Evolutionary conservation across 176 grass and related monocot species (phyloP), one percentile per base, ranked within the genome.

Genomic region (Panicum miliaceum): DNA sequence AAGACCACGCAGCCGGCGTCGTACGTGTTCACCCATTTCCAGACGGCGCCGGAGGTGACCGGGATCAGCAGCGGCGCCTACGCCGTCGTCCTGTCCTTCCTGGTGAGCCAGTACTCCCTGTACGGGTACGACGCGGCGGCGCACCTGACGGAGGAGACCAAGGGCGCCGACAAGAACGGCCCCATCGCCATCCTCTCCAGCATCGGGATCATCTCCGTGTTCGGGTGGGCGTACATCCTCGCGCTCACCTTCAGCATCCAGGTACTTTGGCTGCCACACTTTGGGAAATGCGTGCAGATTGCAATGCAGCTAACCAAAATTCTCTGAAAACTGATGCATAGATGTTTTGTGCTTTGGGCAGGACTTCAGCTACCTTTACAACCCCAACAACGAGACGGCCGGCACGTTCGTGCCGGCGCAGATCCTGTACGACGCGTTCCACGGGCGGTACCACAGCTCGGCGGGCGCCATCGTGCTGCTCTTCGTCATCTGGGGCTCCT

Each of bases 201-300:
- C 82, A 98, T 98, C 34, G 96, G 93, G 32, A 98, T 98, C 81
- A 98, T 98, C 92, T 72, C 93, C 7, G 64, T 98, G 15, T 98
- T 98, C 78, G 96, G 96, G 12, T 98, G 96, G 96, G 96, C 88
- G 3, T 98, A 98, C 89, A 98, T 98, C 87, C 89, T 98, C 29
- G 96, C 96, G 15, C 89, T 98, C 75, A 98, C 91, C 84, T 98
- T 98, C 86, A 98, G 96, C 91, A 98, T 98, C 87, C 96, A 95
- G 92, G 92, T 92, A 84, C 10, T 11, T 40, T 57, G 20, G 58
- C 4, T 5, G 2, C 3, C 58, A 61, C 58, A 61, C n/a, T 59
- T 26, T 23, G 1, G 19, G 20, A 57, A 57, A 57, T 27, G 23
- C 11, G 1, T 54, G 18, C 51, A 54, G 4, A 48, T 48, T 14